Evolutionary conservation across 2,329 filamentous ascomycete genomes (phyloP).

Genomic region (Xylaria sp.): DNA sequence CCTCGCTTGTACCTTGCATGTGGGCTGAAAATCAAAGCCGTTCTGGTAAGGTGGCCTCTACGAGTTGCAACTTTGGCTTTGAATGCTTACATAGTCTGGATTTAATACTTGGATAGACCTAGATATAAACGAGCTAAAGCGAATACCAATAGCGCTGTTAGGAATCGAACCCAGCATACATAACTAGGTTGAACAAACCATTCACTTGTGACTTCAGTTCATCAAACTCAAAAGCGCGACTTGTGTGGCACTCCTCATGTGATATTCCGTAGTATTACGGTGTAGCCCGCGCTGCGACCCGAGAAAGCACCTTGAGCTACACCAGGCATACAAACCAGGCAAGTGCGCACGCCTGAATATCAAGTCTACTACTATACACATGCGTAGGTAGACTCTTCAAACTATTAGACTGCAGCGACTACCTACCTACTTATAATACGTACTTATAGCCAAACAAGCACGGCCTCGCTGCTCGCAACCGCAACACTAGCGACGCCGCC

Average conservation of each 20-base stretch:
- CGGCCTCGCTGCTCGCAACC: slow-evolving; percentile 47
- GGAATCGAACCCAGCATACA: too few species aligned
- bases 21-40: not conserved
- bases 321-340: not conserved
- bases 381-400: not conserved
- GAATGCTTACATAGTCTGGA: not conserved
- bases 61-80: not conserved
- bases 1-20: slow-evolving; percentile 14
- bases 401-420: not conserved
- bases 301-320: too few species aligned
- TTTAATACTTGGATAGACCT: not conserved
- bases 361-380: too few species aligned
- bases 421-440: too few species aligned
- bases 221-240: not conserved
- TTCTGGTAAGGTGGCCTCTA: not conserved
- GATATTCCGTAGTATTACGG: too few species aligned
- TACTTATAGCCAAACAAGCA: slow-evolving; percentile 43
- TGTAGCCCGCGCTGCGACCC: too few species aligned
- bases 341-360: too few species aligned
- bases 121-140: too few species aligned
- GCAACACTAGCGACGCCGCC: slow-evolving; percentile 43
- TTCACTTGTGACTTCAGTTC: not conserved
- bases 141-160: too few species aligned
- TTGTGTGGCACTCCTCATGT: not conserved
- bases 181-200: too few species aligned